Percentiles rank a stretch among this genome's conserved stretches.
phyloP scores from a whole-genome alignment of 805 yeast genomes.

The Pichia exigua region DNA sequence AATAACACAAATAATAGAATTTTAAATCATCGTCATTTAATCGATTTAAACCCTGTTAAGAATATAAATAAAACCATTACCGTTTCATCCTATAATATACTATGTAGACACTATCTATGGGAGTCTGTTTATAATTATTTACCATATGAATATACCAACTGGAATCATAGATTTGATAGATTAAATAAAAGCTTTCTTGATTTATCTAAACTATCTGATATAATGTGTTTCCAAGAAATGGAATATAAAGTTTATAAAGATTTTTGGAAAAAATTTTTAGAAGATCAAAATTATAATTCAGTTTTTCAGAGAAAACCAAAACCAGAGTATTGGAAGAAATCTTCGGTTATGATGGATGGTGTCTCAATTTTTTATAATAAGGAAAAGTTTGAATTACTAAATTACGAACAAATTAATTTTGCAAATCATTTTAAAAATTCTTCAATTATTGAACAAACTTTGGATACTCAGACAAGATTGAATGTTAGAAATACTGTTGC shows the following conservation, averaged over 20 bases:
- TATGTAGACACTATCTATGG: constrained; percentile 48
- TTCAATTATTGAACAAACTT: constrained; percentile 26
- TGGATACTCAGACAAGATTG: constrained; percentile 30
- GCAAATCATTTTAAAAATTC: constrained; percentile 25
- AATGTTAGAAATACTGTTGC: constrained; percentile 50
- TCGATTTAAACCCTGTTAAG: constrained; percentile 4
- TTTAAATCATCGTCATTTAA: constrained; percentile 18
- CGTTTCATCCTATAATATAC: constrained; percentile 28
- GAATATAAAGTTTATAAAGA: constrained; percentile 23
- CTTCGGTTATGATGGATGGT: constrained; percentile 47
- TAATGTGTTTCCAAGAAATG: constrained; percentile 44
- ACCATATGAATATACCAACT: constrained; percentile 37
- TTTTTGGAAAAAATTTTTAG: constrained; percentile 20
- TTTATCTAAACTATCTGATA: constrained; percentile 33
- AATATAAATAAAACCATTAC: constrained; percentile 16
- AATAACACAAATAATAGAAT: constrained; percentile 11
- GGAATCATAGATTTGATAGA: constrained; percentile 42
- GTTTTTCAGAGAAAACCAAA: constrained; percentile 41
- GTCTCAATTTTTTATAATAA: constrained; percentile 46
- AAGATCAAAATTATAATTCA: constrained; percentile 34
- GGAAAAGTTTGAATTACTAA: constrained; percentile 37
- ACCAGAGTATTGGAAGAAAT: constrained; percentile 46
- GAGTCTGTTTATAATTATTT: constrained; percentile 46
- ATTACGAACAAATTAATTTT: constrained; percentile 26
- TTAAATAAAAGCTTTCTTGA: constrained; percentile 33